Evolutionary conservation across 2,329 filamentous ascomycete genomes (phyloP).

Genomic region (Sporothrix brasiliensis): DNA sequence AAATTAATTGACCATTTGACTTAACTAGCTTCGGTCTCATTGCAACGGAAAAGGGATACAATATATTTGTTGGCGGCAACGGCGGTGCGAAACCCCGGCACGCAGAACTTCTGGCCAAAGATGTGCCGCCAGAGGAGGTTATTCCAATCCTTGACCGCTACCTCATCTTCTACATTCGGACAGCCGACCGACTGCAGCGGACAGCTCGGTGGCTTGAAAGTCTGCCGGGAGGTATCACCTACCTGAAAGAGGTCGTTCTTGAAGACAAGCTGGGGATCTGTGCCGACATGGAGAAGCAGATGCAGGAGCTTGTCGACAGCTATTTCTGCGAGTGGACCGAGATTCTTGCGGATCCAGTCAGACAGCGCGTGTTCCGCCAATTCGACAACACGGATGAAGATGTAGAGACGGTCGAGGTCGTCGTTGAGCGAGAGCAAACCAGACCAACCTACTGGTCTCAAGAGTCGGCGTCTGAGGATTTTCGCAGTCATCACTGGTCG

Average conservation of each 20-base stretch:
- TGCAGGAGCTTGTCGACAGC: conserved; percentile 78
- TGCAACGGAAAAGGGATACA: conserved; percentile 89
- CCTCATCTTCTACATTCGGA: conserved; percentile 91
- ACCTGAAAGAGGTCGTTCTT: conserved; percentile 79
- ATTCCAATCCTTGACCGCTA: conserved; percentile 85
- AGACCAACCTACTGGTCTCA: conserved; percentile 78
- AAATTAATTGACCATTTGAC: too few species aligned
- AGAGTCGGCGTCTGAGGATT: conserved; percentile 69
- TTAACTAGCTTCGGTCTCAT: conserved; percentile 76
- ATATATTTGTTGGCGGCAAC: conserved; percentile 88
- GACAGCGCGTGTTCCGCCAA: conserved; percentile 68
- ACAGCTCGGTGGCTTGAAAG: conserved; percentile 87
- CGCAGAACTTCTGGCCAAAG: conserved; percentile 80
- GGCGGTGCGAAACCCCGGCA: conserved; percentile 84
- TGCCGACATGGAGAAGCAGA: conserved; percentile 81
- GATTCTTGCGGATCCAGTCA: conserved; percentile 69
- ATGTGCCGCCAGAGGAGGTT: conserved; percentile 80
- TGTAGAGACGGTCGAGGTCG: conserved; percentile 68
- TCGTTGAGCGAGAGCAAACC: conserved; percentile 71
- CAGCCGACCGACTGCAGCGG: conserved; percentile 84
- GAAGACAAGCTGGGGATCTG: conserved; percentile 86
- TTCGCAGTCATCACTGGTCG: conserved; percentile 64
- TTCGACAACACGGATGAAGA: conserved; percentile 82
- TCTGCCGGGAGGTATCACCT: conserved; percentile 80
- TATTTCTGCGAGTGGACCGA: conserved; percentile 95